A percentile compares a stretch with the other conserved stretches of the same genome.
Evolutionary conservation across 2,329 filamentous ascomycete genomes (phyloP).

Genomic region (Aspergillus bombycis): DNA sequence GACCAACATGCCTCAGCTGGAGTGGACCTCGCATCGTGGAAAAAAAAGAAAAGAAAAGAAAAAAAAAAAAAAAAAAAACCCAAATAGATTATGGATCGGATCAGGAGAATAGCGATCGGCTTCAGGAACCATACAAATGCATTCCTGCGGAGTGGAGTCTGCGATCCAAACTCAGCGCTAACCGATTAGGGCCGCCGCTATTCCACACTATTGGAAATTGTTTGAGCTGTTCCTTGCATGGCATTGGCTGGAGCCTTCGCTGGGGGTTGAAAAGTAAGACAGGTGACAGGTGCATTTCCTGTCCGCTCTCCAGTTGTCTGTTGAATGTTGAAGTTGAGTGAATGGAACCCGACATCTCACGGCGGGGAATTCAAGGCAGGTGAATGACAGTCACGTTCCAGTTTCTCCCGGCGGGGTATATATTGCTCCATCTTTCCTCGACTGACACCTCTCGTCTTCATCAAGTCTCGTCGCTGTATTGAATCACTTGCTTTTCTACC

Average conservation of each 20-base stretch:
- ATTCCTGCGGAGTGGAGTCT: background rate
- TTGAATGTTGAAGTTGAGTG: too few species aligned
- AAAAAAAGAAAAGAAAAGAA: background rate
- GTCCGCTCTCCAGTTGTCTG: background rate
- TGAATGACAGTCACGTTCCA: too few species aligned
- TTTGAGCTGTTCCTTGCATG: background rate
- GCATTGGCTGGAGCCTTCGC: background rate
- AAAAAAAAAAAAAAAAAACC: background rate
- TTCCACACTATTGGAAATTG: background rate
- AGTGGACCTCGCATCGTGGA: background rate
- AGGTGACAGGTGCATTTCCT: background rate
- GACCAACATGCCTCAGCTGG: background rate
- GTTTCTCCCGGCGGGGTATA: too few species aligned
- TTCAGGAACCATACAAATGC: background rate
- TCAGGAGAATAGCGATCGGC: background rate
- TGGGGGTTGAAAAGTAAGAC: background rate
- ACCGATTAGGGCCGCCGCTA: slow-evolving; percentile 4
- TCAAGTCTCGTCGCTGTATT: too few species aligned
- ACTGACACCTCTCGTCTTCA: too few species aligned
- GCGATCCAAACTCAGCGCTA: background rate
- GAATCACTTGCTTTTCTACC: too few species aligned
- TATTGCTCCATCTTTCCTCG: too few species aligned
- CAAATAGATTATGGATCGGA: background rate
- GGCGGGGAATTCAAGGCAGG: too few species aligned
- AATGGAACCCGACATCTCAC: too few species aligned